These are phyloP conservation scores for Neofusicoccum laricinum DNA, from an alignment of 2,329 filamentous ascomycete genomes.

Conservation along the genomic window DNA sequence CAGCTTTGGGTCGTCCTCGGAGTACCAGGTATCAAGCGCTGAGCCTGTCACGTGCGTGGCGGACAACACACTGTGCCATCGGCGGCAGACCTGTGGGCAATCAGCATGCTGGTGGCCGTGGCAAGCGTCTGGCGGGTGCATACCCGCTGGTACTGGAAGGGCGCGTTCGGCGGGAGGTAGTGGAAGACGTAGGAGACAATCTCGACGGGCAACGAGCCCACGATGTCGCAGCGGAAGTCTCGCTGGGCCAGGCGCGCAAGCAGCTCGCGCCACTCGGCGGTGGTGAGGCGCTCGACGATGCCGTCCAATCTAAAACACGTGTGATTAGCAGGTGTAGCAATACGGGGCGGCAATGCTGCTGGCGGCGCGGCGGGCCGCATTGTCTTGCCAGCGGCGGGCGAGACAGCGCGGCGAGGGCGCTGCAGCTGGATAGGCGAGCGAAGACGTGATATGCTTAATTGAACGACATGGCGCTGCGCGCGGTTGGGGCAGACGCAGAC, in stretches of 20 bases:
- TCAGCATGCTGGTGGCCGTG: neutral
- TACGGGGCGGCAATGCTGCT: no score
- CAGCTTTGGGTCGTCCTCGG: conserved; percentile 17
- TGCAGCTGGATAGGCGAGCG: conserved; percentile 10
- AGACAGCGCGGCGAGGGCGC: neutral
- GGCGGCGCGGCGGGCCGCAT: no score
- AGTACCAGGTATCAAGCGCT: conserved; percentile 25
- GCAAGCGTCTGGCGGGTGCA: neutral
- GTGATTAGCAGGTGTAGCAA: neutral
- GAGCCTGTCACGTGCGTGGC: conserved; percentile 25
- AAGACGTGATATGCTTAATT: conserved; percentile 12
- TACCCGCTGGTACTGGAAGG: conserved; percentile 30
- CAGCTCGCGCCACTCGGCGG: conserved; percentile 31
- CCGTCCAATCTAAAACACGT: conserved; percentile 23
- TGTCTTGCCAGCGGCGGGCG: neutral
- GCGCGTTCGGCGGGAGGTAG: conserved; percentile 29
- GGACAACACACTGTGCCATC: conserved; percentile 31
- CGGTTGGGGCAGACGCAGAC: no score
- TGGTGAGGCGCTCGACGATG: conserved; percentile 26
- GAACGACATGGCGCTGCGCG: no score
- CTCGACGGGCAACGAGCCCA: conserved; percentile 37
- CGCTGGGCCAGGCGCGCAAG: conserved; percentile 21
- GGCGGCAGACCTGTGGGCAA: conserved; percentile 28
- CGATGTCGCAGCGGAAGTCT: conserved; percentile 32
- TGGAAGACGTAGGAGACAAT: conserved; percentile 34